Evolutionary conservation across 2,329 filamentous ascomycete species (phyloP).

Genomic region (Apiospora kogelbergensis): DNA sequence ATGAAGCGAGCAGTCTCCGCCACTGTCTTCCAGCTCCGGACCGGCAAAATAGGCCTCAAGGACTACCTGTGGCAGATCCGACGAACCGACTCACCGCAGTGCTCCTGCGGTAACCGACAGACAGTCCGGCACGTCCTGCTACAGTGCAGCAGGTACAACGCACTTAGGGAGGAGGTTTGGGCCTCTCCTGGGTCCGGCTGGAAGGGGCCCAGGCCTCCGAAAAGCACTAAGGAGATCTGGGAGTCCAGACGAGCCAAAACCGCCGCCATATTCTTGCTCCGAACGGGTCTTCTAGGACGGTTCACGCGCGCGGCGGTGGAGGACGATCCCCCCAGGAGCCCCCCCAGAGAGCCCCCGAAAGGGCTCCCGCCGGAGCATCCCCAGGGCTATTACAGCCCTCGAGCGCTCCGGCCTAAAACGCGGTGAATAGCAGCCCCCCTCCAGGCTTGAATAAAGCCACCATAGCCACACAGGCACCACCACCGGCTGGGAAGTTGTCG

Average conservation of each 20-base stretch:
- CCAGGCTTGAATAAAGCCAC: background rate
- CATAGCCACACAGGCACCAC: background rate
- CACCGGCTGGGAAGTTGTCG: background rate
- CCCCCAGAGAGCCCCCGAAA: background rate
- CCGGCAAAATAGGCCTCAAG: background rate
- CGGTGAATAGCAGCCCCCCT: background rate
- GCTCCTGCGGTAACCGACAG: background rate
- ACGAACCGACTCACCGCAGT: background rate
- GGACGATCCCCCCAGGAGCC: background rate
- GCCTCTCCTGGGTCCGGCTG: rapidly evolving
- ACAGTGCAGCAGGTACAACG: background rate
- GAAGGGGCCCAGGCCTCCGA: background rate
- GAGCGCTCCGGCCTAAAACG: background rate
- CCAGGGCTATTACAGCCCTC: background rate
- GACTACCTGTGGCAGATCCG: background rate
- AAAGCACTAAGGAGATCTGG: background rate
- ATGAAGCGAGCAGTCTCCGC: background rate
- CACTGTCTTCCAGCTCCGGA: background rate
- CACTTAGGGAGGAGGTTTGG: background rate
- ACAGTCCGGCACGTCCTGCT: background rate
- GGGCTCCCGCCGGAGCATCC: background rate
- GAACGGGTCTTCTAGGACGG: background rate
- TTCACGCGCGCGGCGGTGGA: background rate
- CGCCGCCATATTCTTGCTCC: background rate
- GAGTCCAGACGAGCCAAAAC: background rate